Conservation (phyloP, 495 filamentous ascomycete genomes). For the Acidiella bohemica region DNA sequence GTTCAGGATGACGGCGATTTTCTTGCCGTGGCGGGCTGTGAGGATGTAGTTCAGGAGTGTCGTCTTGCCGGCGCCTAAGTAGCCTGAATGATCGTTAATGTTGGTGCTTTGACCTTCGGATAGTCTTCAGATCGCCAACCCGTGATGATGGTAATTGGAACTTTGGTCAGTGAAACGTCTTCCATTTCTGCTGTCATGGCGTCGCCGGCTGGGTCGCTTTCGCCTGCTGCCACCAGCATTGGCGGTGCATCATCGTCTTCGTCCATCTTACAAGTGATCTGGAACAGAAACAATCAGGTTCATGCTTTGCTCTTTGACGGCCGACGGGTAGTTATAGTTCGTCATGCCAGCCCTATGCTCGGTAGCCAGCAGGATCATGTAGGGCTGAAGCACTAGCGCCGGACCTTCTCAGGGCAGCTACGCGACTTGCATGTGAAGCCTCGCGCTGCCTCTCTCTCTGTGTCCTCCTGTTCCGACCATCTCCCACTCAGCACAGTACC, state of each 20-base stretch:
- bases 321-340: no score
- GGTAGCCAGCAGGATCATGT: no score
- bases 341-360: no score
- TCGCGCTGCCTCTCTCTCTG: no score
- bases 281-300: not conserved
- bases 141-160: conserved; percentile 91
- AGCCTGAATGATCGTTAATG: conserved; percentile 37
- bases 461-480: no score
- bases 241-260: conserved; percentile 58
- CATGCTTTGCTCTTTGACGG: no score
- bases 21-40: conserved; percentile 86
- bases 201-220: conserved; percentile 2
- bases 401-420: no score
- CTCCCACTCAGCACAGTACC: no score
- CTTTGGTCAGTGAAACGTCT: conserved; percentile 44
- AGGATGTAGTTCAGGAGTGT: conserved; percentile 93
- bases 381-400: no score
- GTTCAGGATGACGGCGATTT: conserved; percentile 94
- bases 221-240: conserved; percentile 44
- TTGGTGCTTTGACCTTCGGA: not conserved
- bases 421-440: no score
- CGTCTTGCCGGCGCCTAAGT: conserved; percentile 90
- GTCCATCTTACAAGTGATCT: conserved; percentile 4
- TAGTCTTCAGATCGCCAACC: conserved; percentile 35
- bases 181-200: conserved; percentile 29